A percentile compares a stretch with the other conserved stretches of the same genome.
These are phyloP conservation scores for Rhinocladiella similis DNA, from an alignment of 2,329 filamentous ascomycete genomes.

Conservation along the genomic window DNA sequence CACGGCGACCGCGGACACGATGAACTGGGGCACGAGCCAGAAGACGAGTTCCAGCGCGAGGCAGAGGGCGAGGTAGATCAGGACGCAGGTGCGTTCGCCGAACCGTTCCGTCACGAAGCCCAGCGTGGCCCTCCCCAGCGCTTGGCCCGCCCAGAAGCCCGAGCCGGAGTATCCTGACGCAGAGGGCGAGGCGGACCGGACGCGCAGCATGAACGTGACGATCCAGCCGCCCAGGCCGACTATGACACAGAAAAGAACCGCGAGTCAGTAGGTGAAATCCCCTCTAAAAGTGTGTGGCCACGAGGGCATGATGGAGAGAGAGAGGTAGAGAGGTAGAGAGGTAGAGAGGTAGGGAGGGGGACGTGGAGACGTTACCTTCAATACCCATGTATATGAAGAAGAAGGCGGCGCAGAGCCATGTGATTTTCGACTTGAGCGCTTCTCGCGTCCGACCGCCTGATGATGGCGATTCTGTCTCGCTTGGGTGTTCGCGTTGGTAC, in stretches of 20 bases:
- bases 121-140: slow-evolving; percentile 67
- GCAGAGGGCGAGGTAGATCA: slow-evolving; percentile 61
- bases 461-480: slow-evolving; percentile 12
- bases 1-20: slow-evolving; percentile 70
- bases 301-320: not conserved
- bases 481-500: slow-evolving; percentile 55
- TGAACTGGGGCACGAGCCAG: slow-evolving; percentile 74
- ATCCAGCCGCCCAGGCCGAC: slow-evolving; percentile 67
- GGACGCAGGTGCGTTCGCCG: slow-evolving; percentile 66
- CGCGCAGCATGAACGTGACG: slow-evolving; percentile 76
- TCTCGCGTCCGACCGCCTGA: slow-evolving; percentile 40
- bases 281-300: too few relatives aligned
- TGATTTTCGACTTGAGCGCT: slow-evolving; percentile 45
- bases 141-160: slow-evolving; percentile 73
- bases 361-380: slow-evolving; percentile 68
- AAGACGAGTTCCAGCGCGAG: slow-evolving; percentile 69
- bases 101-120: slow-evolving; percentile 68
- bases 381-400: slow-evolving; percentile 72
- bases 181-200: slow-evolving; percentile 68
- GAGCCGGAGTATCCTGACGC: slow-evolving; percentile 73
- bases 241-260: not conserved
- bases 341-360: not conserved
- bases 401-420: slow-evolving; percentile 72
- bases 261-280: too few relatives aligned
- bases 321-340: not conserved